These are phyloP conservation scores for Aspergillus sergii DNA, from an alignment of 2,329 filamentous ascomycete genomes.

Conservation along the genomic window DNA sequence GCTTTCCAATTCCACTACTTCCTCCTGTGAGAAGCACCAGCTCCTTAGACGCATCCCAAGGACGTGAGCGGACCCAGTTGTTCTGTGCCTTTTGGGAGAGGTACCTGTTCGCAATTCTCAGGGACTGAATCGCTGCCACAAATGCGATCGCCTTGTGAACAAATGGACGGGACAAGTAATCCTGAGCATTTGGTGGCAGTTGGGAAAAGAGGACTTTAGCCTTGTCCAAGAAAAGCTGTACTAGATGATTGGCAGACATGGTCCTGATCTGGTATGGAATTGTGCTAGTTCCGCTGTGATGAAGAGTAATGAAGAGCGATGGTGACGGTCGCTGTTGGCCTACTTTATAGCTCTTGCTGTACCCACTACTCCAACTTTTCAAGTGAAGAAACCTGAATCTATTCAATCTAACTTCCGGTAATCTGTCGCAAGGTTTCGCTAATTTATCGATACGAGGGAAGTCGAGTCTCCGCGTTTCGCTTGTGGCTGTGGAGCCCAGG, in stretches of 20 bases:
- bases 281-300: background rate
- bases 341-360: background rate
- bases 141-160: background rate
- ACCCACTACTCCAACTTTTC: background rate
- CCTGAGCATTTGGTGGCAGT: background rate
- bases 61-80: background rate
- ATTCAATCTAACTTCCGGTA: background rate
- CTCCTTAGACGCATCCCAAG: conserved; percentile 18
- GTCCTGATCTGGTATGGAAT: background rate
- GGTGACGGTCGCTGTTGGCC: background rate
- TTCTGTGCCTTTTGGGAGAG: conserved; percentile 6
- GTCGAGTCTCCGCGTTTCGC: background rate
- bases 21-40: conserved; percentile 25
- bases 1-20: conserved; percentile 22
- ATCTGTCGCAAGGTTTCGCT: background rate
- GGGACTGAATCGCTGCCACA: background rate
- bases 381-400: too few relatives aligned
- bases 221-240: background rate
- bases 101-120: background rate
- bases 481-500: background rate
- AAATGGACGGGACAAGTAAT: background rate
- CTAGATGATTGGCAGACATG: background rate
- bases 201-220: background rate
- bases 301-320: background rate
- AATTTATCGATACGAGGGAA: background rate